These are phyloP conservation scores for Podochytrium sp. DNA, from an alignment of 192 early-diverging fungal species.

Conservation along the genomic window DNA sequence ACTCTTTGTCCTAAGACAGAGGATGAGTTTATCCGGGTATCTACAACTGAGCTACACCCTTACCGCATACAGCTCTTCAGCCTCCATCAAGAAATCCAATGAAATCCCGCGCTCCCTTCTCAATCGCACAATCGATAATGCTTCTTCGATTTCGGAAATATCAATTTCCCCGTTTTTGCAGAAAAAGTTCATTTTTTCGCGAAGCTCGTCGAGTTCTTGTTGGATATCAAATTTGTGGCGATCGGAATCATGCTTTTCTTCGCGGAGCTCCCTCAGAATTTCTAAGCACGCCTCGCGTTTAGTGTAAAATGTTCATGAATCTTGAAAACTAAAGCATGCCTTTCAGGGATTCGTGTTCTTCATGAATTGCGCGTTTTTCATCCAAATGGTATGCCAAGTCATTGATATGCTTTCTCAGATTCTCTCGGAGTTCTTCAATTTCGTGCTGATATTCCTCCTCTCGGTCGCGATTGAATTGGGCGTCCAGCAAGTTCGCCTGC, in stretches of 20 bases:
- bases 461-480: slow-evolving; percentile 43
- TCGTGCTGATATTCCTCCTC: slow-evolving; percentile 51
- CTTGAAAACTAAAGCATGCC: slow-evolving; percentile 23
- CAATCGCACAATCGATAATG: slow-evolving; percentile 49
- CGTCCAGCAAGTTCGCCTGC: slow-evolving; percentile 40
- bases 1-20: slow-evolving; percentile 45
- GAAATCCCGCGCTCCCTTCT: slow-evolving; percentile 46
- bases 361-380: slow-evolving; percentile 38
- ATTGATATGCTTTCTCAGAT: slow-evolving; percentile 35
- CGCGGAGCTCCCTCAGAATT: slow-evolving; percentile 8
- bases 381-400: slow-evolving; percentile 34
- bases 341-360: slow-evolving; percentile 22
- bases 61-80: slow-evolving; percentile 41
- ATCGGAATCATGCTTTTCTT: slow-evolving; percentile 36
- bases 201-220: slow-evolving; percentile 42
- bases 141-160: slow-evolving; percentile 56
- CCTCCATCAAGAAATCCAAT: slow-evolving; percentile 44
- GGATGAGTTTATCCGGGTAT: neutral
- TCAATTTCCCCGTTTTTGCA: slow-evolving; percentile 45
- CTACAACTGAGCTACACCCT: slow-evolving; percentile 22
- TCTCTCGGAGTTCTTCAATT: slow-evolving; percentile 37
- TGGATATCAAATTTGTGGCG: slow-evolving; percentile 39
- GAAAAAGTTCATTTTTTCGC: slow-evolving; percentile 36
- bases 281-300: neutral
- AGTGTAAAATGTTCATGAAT: slow-evolving; percentile 1